Percentiles rank a stretch among this genome's conserved stretches.
Evolutionary conservation across 345 rosid species (phyloP).

Genomic region (Citrus hindsii): DNA sequence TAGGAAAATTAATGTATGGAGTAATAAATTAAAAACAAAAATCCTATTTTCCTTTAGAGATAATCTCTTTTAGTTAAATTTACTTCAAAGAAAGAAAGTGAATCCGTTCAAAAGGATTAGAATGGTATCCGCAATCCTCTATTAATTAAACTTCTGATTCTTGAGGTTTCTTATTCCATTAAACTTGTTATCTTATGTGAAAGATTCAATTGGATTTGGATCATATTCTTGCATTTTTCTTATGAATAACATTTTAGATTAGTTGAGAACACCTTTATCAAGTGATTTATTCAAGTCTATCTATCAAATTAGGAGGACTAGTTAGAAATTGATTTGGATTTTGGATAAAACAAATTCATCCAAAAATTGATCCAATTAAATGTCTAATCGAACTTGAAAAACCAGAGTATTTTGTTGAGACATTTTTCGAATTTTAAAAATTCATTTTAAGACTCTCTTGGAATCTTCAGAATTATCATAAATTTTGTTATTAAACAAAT

Average conservation of each 20-base stretch:
- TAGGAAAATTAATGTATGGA: not conserved
- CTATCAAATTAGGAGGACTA: not conserved
- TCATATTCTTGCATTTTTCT: not conserved
- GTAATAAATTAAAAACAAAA: not conserved
- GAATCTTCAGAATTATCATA: too few species aligned
- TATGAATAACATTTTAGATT: not conserved
- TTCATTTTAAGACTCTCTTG: too few species aligned
- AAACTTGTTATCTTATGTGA: not conserved
- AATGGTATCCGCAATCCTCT: too few species aligned
- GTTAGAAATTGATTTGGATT: not conserved
- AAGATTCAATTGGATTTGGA: not conserved
- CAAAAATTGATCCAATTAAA: too few species aligned
- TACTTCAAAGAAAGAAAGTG: too few species aligned
- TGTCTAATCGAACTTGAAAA: too few species aligned
- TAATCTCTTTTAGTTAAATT: too few species aligned
- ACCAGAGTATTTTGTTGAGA: rapidly evolving
- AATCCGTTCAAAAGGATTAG: too few species aligned
- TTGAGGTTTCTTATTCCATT: not conserved
- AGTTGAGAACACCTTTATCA: not conserved
- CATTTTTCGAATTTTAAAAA: too few species aligned
- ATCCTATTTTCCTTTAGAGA: not conserved
- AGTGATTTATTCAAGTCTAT: not conserved
- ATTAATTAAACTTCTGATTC: too few species aligned
- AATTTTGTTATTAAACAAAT: too few species aligned
- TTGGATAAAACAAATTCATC: too few species aligned